These are phyloP conservation scores for Roridomyces roridus DNA, from an alignment of 768 basidiomycete genomes.

Conservation along the genomic window DNA sequence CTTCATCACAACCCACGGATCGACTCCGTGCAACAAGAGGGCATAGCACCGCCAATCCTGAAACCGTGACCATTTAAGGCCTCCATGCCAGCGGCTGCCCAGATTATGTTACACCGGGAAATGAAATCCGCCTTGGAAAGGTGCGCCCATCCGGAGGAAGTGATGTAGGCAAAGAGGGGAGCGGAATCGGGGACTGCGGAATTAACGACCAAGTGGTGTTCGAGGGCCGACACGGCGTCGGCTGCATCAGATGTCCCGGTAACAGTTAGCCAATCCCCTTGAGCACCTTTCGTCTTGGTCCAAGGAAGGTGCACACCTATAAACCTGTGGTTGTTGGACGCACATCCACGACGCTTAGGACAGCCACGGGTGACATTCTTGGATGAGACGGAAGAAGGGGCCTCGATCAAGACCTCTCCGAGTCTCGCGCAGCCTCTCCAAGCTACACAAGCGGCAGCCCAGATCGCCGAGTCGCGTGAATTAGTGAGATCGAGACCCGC, in stretches of 20 bases:
- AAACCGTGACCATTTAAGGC: constrained; percentile 2
- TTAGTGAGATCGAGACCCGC: not conserved
- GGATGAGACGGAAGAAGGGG: not conserved
- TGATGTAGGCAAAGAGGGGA: not conserved
- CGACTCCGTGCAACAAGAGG: not conserved
- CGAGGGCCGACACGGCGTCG: not conserved
- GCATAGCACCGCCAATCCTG: not conserved
- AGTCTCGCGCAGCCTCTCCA: not conserved
- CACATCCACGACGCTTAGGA: not conserved
- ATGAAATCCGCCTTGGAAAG: not conserved
- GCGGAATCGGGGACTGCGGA: not conserved
- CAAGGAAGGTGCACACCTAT: not conserved
- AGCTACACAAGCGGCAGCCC: not conserved
- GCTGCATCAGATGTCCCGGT: not conserved
- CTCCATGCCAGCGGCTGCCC: not conserved
- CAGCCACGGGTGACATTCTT: constrained; percentile 1
- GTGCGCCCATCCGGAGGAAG: not conserved
- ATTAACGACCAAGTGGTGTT: not conserved
- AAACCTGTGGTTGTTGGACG: not conserved
- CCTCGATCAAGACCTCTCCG: not conserved
- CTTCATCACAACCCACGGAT: not conserved
- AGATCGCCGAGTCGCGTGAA: not conserved
- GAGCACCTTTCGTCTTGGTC: not conserved
- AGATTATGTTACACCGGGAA: not conserved
- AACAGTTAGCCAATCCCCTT: not conserved